phyloP scores from a whole-genome alignment of 768 basidiomycete genomes.

The Leucosporidium scottii region DNA sequence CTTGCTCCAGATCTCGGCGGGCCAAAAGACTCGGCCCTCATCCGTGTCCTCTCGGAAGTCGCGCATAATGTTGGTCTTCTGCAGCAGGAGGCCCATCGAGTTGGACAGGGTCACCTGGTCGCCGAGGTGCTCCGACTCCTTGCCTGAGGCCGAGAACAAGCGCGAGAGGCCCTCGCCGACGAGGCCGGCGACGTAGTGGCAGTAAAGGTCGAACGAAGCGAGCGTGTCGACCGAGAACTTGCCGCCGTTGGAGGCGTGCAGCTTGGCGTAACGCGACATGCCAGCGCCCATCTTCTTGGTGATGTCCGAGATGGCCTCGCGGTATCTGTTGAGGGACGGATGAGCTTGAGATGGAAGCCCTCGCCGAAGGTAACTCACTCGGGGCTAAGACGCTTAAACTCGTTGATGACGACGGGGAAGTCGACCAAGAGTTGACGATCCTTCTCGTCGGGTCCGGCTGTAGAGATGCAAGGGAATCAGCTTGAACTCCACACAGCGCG shows the following conservation, averaged over 20 bases:
- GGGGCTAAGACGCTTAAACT: constrained; percentile 62
- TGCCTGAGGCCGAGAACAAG: constrained; percentile 30
- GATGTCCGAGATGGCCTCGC: constrained; percentile 72
- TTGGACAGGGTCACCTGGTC: constrained; percentile 81
- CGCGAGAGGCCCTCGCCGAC: constrained; percentile 53
- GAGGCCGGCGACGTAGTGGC: constrained; percentile 95
- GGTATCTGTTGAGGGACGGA: constrained; percentile 47
- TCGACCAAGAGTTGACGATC: constrained; percentile 77
- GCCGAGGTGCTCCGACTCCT: constrained; percentile 49
- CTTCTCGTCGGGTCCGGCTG: constrained; percentile 73
- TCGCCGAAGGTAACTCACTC: constrained; percentile 45
- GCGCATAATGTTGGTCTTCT: constrained; percentile 97
- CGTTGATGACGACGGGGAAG: constrained; percentile 71
- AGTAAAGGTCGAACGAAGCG: constrained; percentile 90
- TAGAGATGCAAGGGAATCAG: not conserved
- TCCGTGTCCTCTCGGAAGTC: constrained; percentile 89
- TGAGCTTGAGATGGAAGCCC: not conserved
- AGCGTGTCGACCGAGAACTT: constrained; percentile 65
- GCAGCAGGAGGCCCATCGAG: constrained; percentile 88
- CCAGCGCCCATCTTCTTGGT: constrained; percentile 79
- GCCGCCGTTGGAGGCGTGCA: constrained; percentile 56
- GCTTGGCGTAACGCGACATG: constrained; percentile 90
- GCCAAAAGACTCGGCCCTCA: constrained; percentile 85
- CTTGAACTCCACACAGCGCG: no score
- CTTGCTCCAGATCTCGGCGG: constrained; percentile 75